phyloP scores from a whole-genome alignment of 345 rosid species.

The Sapria himalayana region DNA sequence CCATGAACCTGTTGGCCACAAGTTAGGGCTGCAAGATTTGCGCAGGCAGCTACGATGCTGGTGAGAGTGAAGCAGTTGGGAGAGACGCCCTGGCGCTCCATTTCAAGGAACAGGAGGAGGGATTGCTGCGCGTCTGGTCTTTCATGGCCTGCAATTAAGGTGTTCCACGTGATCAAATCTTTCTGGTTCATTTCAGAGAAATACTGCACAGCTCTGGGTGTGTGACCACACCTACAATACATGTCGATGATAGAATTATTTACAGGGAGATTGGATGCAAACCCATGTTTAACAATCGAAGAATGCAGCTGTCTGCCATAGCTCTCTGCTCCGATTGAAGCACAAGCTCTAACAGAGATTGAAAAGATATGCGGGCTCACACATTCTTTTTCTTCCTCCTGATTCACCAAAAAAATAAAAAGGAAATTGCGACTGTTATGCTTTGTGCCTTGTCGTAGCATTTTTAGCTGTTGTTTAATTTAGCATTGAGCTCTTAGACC shows the following conservation, averaged over 20 bases:
- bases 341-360: conserved; percentile 68
- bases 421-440: no score
- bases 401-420: no score
- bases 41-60: conserved; percentile 52
- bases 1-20: conserved; percentile 84
- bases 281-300: conserved; percentile 31
- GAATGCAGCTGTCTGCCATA: conserved; percentile 56
- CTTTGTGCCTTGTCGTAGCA: no score
- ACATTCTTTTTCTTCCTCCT: conserved; percentile 49
- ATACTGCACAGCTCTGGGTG: conserved; percentile 33
- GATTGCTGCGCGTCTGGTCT: conserved; percentile 30
- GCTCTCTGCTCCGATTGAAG: conserved; percentile 30
- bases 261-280: conserved; percentile 50
- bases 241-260: conserved; percentile 74
- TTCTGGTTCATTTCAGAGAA: conserved; percentile 54
- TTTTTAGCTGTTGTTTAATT: no score
- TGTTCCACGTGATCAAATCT: conserved; percentile 73
- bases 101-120: conserved; percentile 33
- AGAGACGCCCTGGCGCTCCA: conserved; percentile 41
- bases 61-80: conserved; percentile 72
- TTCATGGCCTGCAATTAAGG: conserved; percentile 57
- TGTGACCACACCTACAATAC: conserved; percentile 61
- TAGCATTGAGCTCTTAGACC: no score
- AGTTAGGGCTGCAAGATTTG: conserved; percentile 38
- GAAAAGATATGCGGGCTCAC: conserved; percentile 49